A percentile compares a stretch with the other conserved stretches of the same genome.
These are phyloP conservation scores for Fusarium proliferatum DNA, from an alignment of 2,329 filamentous ascomycete species.

Conservation along the genomic window DNA sequence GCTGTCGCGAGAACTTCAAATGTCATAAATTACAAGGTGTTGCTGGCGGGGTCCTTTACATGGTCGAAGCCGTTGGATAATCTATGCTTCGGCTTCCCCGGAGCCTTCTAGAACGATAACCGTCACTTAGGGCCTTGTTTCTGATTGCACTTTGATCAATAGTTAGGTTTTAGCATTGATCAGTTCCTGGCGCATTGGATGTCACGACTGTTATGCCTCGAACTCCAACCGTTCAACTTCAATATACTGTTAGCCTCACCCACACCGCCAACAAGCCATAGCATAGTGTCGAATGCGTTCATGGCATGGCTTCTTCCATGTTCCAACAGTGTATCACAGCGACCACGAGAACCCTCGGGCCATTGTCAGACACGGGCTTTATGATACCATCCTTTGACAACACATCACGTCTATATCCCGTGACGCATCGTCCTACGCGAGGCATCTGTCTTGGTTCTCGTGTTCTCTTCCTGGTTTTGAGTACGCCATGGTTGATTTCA, in stretches of 20 bases:
- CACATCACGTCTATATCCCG: slow-evolving; percentile 24
- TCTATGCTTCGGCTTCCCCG: slow-evolving; percentile 31
- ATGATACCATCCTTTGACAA: slow-evolving; percentile 25
- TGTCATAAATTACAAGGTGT: slow-evolving; percentile 18
- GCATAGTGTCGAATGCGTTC: neutral
- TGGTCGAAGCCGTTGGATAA: neutral
- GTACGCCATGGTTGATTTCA: neutral
- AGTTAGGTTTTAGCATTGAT: neutral
- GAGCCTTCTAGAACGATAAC: slow-evolving; percentile 31
- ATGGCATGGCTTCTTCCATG: neutral
- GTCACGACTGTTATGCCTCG: neutral
- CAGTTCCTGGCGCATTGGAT: neutral
- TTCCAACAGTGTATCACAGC: neutral
- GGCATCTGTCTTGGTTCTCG: neutral
- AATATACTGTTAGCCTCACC: neutral
- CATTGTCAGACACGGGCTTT: slow-evolving; percentile 16
- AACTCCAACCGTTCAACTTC: neutral
- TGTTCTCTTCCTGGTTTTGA: neutral
- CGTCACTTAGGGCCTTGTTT: neutral
- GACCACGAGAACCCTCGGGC: slow-evolving; percentile 6
- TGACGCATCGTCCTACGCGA: slow-evolving; percentile 19
- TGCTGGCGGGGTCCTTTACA: neutral
- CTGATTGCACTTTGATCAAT: neutral
- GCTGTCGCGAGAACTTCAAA: slow-evolving; percentile 10
- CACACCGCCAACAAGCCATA: neutral